A percentile compares a stretch with the other conserved stretches of the same genome.
These are phyloP conservation scores for Lactarius deliciosus DNA, from an alignment of 768 basidiomycete genomes.

Conservation along the genomic window DNA sequence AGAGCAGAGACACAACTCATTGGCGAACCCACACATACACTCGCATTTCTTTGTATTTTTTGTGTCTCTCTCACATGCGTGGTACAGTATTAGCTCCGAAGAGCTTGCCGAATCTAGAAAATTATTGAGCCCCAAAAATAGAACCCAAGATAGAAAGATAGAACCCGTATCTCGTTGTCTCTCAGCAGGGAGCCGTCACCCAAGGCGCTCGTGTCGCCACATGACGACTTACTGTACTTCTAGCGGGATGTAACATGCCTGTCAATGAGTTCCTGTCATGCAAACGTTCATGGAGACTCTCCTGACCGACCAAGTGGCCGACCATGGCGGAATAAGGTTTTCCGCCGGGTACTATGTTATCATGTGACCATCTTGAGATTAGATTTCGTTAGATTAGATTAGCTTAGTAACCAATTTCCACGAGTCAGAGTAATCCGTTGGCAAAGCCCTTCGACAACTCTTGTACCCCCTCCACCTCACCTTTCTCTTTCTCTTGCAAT, in stretches of 20 bases:
- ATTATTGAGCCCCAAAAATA: too few relatives aligned
- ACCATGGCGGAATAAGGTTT: background rate
- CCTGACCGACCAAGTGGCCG: too few relatives aligned
- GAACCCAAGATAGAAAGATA: too few relatives aligned
- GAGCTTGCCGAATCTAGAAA: background rate
- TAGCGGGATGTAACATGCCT: background rate
- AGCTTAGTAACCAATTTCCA: conserved; percentile 25
- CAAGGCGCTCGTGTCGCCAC: background rate
- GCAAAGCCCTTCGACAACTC: conserved; percentile 6
- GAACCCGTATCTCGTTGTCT: too few relatives aligned
- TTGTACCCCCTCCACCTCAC: conserved; percentile 17
- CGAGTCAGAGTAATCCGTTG: conserved; percentile 22
- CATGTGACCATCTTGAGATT: background rate
- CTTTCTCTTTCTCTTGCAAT: conserved; percentile 44
- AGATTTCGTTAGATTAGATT: background rate
- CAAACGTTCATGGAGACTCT: background rate
- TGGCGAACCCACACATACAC: background rate
- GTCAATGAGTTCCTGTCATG: background rate
- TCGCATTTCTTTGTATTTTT: too few relatives aligned
- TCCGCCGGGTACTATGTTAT: background rate
- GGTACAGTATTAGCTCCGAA: background rate
- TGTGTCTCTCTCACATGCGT: too few relatives aligned
- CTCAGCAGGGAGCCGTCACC: too few relatives aligned
- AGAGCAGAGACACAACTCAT: background rate
- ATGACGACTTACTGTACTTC: background rate